Percentiles rank a stretch among this genome's conserved stretches.
Conservation (phyloP, 1,139 yeast genomes). For the Yamadazyma kanchanaburiensis region DNA sequence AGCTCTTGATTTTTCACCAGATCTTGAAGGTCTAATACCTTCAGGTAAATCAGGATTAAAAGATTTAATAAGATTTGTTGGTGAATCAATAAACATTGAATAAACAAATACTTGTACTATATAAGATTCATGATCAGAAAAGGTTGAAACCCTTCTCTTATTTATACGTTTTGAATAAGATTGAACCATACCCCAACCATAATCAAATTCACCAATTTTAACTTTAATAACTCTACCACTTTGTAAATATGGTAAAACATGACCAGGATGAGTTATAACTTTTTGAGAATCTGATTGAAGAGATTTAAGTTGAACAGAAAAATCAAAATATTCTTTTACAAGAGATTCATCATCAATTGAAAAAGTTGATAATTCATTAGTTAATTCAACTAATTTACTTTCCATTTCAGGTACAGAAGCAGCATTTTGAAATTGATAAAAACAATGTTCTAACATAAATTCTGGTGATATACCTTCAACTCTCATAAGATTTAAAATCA, state of each 20-base stretch:
- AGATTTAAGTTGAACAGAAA: conserved; percentile 63
- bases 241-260: conserved; percentile 77
- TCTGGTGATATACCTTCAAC: conserved; percentile 99
- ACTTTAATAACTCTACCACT: conserved; percentile 84
- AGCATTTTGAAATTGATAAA: conserved; percentile 92
- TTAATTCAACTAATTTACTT: conserved; percentile 51
- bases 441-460: conserved; percentile 91
- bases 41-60: conserved; percentile 75
- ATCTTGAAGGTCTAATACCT: conserved; percentile 80
- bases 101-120: conserved; percentile 81
- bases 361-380: conserved; percentile 45
- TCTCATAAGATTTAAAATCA: conserved; percentile 92
- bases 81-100: conserved; percentile 75
- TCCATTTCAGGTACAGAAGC: conserved; percentile 86
- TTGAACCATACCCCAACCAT: conserved; percentile 95
- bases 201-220: conserved; percentile 55
- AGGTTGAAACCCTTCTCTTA: conserved; percentile 52
- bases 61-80: conserved; percentile 66
- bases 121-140: conserved; percentile 81
- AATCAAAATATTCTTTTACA: conserved; percentile 78
- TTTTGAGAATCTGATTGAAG: conserved; percentile 79
- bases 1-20: conserved; percentile 68
- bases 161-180: conserved; percentile 67
- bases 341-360: conserved; percentile 69
- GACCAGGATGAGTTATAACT: conserved; percentile 90